Evolutionary conservation across 2,329 filamentous ascomycete species (phyloP).

Genomic region (Trichothecium sympodiale): DNA sequence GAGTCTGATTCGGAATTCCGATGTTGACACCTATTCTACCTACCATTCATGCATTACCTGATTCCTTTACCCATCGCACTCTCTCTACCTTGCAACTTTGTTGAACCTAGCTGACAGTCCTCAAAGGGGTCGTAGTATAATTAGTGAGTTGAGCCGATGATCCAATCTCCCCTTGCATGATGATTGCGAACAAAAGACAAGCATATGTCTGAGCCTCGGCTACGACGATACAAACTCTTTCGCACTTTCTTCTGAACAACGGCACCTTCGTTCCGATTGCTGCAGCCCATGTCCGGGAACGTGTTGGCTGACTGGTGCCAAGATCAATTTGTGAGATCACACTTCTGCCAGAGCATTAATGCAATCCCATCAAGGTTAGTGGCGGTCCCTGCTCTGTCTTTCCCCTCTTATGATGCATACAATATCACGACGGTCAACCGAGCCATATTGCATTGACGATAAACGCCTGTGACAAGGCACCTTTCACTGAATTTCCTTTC

Average conservation of each 20-base stretch:
- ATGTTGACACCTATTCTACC: slow-evolving; percentile 56
- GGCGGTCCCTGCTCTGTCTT: neutral
- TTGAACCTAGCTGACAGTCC: slow-evolving; percentile 11
- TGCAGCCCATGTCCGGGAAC: too few species aligned
- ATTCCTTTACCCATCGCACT: slow-evolving; percentile 12
- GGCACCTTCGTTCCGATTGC: slow-evolving; percentile 6
- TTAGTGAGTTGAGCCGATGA: neutral
- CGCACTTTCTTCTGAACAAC: slow-evolving; percentile 16
- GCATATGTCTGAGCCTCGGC: slow-evolving; percentile 85
- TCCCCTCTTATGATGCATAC: slow-evolving; percentile 25
- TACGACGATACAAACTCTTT: slow-evolving; percentile 27
- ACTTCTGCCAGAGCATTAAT: neutral
- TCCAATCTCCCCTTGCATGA: slow-evolving; percentile 40
- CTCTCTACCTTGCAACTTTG: neutral
- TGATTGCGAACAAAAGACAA: slow-evolving; percentile 86
- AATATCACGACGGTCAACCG: slow-evolving; percentile 38
- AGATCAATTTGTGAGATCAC: neutral
- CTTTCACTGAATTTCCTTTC: slow-evolving; percentile 16
- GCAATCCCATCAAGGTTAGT: slow-evolving; percentile 15
- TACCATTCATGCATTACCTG: slow-evolving; percentile 65
- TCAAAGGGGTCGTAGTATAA: slow-evolving; percentile 5
- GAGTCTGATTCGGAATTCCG: slow-evolving; percentile 66
- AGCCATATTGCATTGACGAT: slow-evolving; percentile 35
- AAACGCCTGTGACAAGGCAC: slow-evolving; percentile 34
- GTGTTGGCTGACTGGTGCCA: neutral